Conservation (phyloP, 805 yeast species). For the Priceomyces melissophilus region DNA sequence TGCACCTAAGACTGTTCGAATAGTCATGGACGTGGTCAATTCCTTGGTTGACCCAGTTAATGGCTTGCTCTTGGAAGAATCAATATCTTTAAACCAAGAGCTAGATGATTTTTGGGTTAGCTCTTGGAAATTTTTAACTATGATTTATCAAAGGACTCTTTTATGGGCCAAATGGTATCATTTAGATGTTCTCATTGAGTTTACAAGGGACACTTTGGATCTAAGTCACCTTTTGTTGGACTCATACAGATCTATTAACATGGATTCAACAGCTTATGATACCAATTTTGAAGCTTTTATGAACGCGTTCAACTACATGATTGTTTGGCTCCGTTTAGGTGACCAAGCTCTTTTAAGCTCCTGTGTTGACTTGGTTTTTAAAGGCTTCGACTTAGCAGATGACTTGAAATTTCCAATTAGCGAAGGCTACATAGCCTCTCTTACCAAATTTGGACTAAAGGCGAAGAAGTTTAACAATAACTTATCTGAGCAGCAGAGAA, state of each 20-base stretch:
- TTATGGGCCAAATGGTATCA: constrained; percentile 71
- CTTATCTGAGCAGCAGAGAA: constrained; percentile 62
- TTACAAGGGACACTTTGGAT: constrained; percentile 83
- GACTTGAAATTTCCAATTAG: constrained; percentile 52
- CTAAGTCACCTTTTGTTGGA: constrained; percentile 66
- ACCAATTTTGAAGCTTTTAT: constrained; percentile 49
- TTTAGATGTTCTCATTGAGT: constrained; percentile 61
- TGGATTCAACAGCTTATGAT: constrained; percentile 15
- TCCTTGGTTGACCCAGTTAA: constrained; percentile 63
- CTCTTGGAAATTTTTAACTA: constrained; percentile 69
- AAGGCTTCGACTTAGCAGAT: constrained; percentile 61
- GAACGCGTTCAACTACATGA: constrained; percentile 61
- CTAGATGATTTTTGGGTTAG: constrained; percentile 54
- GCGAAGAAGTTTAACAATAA: constrained; percentile 69
- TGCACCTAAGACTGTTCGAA: constrained; percentile 69
- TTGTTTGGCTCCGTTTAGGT: constrained; percentile 79
- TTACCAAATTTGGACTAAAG: constrained; percentile 62
- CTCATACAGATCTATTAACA: constrained; percentile 48
- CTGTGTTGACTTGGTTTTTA: constrained; percentile 68
- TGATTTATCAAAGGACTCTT: constrained; percentile 64
- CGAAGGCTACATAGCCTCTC: constrained; percentile 47
- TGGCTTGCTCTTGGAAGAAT: constrained; percentile 43
- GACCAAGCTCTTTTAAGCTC: constrained; percentile 70
- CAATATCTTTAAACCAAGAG: constrained; percentile 9
- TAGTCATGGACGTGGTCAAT: constrained; percentile 67